Evolutionary conservation across 805 yeast species (phyloP).

Genomic region (Saturnispora saitoi): DNA sequence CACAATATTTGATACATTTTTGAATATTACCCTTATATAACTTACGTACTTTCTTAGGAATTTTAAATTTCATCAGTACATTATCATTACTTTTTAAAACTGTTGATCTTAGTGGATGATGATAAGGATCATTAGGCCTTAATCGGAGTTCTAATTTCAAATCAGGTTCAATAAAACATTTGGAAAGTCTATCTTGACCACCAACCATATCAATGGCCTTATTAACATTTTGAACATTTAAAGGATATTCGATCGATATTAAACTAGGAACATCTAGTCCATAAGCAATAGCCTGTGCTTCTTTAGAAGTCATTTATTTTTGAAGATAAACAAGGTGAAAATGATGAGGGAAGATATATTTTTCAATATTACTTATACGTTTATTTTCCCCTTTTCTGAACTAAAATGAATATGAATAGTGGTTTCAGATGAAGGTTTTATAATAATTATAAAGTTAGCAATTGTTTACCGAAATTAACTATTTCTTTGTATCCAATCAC

Average conservation of each 20-base stretch:
- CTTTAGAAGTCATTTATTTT: slow-evolving; percentile 12
- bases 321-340: not conserved
- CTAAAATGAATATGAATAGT: too few relatives aligned
- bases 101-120: slow-evolving; percentile 58
- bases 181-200: slow-evolving; percentile 38
- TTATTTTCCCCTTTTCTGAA: not conserved
- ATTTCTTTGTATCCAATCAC: too few relatives aligned
- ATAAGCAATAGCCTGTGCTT: slow-evolving; percentile 24
- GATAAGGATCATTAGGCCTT: slow-evolving; percentile 28
- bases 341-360: not conserved
- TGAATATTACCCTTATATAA: slow-evolving; percentile 34
- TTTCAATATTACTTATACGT: not conserved
- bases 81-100: slow-evolving; percentile 43
- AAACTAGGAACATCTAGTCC: slow-evolving; percentile 68
- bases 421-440: too few relatives aligned
- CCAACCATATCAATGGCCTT: slow-evolving; percentile 66
- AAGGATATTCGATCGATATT: slow-evolving; percentile 71
- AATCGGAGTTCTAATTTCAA: slow-evolving; percentile 24
- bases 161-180: slow-evolving; percentile 33
- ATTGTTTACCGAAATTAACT: too few relatives aligned
- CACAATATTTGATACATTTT: slow-evolving; percentile 33
- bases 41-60: slow-evolving; percentile 48
- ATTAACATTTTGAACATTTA: slow-evolving; percentile 52
- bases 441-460: too few relatives aligned
- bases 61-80: slow-evolving; percentile 46